Percentiles rank a stretch among this genome's conserved stretches.
phyloP scores from a whole-genome alignment of 345 rosid genomes.

The Barbarea vulgaris region DNA sequence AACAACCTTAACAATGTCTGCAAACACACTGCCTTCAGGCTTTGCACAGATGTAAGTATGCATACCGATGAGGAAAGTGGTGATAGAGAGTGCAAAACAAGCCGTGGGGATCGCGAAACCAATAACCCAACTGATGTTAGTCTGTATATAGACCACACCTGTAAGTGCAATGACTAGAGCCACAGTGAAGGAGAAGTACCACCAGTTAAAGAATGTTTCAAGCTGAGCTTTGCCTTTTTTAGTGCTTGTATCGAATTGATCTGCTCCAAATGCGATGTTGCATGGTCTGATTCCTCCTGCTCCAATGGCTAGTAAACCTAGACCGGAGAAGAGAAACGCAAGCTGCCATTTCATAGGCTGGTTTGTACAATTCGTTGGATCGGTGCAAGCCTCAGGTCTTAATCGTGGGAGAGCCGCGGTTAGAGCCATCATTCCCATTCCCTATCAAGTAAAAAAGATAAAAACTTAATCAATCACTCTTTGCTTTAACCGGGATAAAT shows the following conservation, averaged over 20 bases:
- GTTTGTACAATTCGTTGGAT: constrained; percentile 34
- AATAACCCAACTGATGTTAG: constrained; percentile 66
- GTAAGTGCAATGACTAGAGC: constrained; percentile 62
- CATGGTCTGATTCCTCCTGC: constrained; percentile 77
- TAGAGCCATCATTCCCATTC: constrained; percentile 61
- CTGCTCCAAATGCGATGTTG: constrained; percentile 84
- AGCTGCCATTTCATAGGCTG: constrained; percentile 56
- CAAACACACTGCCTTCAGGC: constrained; percentile 62
- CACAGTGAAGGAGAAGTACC: constrained; percentile 74
- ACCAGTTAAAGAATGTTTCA: constrained; percentile 80
- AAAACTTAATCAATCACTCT: neutral
- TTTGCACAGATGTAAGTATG: constrained; percentile 50
- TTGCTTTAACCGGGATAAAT: neutral
- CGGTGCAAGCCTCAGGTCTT: constrained; percentile 52
- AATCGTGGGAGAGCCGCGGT: constrained; percentile 50
- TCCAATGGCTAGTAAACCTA: constrained; percentile 60
- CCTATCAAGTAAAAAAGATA: constrained; percentile 39
- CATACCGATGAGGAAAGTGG: constrained; percentile 58
- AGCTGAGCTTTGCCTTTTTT: constrained; percentile 55
- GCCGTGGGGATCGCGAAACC: constrained; percentile 66
- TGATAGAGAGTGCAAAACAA: constrained; percentile 53
- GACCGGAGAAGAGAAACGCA: constrained; percentile 46
- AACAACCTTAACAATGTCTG: constrained; percentile 56
- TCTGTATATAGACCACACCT: constrained; percentile 64
- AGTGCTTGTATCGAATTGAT: constrained; percentile 63